These are phyloP conservation scores for Spencermartinsiella europaea DNA, from an alignment of 805 yeast genomes.

Conservation along the genomic window DNA sequence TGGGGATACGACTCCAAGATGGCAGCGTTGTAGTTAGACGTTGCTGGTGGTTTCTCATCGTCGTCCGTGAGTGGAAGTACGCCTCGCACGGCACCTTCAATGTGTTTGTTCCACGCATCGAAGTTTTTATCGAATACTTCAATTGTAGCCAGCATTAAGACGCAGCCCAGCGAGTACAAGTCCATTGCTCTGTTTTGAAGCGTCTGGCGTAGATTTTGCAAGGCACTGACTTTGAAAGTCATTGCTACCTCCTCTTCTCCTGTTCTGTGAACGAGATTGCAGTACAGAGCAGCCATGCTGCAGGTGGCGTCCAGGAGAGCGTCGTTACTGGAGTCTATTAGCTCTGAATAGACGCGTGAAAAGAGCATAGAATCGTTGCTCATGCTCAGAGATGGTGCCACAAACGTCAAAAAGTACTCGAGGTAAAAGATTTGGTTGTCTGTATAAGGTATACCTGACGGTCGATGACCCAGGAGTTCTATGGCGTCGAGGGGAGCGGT, in stretches of 20 bases:
- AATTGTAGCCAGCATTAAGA: slow-evolving; percentile 12
- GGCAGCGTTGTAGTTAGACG: background rate
- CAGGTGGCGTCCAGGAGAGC: background rate
- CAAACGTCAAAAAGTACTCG: slow-evolving; percentile 41
- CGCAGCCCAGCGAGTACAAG: background rate
- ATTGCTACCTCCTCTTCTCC: background rate
- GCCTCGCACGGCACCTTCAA: slow-evolving; percentile 10
- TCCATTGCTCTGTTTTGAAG: background rate
- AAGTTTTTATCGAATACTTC: slow-evolving; percentile 14
- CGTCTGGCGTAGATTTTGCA: background rate
- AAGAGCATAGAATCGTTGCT: slow-evolving; percentile 37
- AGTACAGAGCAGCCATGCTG: background rate
- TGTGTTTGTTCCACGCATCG: slow-evolving; percentile 16
- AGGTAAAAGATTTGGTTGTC: slow-evolving; percentile 31
- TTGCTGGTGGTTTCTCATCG: background rate
- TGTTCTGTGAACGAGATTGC: background rate
- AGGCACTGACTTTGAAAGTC: background rate
- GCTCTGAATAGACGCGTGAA: background rate
- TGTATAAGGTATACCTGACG: background rate
- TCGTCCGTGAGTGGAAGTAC: slow-evolving; percentile 7
- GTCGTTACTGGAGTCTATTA: background rate
- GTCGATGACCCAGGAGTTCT: background rate
- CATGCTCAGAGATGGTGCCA: slow-evolving; percentile 43
- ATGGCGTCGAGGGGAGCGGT: background rate
- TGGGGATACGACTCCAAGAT: background rate